A percentile compares a stretch with the other conserved stretches of the same genome.
phyloP scores from a whole-genome alignment of 2,329 filamentous ascomycete species.

The Venturia oleaginea region DNA sequence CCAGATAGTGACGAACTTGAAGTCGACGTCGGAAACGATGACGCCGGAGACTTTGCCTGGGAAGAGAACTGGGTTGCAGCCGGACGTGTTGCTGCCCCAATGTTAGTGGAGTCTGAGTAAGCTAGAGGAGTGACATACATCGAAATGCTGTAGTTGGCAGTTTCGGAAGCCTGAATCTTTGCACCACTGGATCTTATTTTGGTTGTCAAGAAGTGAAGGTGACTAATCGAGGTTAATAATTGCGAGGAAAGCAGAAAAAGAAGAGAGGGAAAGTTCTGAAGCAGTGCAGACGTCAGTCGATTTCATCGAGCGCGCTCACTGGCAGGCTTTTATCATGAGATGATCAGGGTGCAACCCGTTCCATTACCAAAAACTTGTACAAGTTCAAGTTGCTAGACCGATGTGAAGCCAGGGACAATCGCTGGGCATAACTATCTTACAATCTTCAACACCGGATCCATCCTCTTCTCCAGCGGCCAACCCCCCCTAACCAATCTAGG shows the following conservation, averaged over 20 bases:
- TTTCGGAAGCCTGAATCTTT: neutral
- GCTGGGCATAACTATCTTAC: no score
- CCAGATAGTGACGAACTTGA: neutral
- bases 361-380: neutral
- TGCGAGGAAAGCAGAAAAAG: no score
- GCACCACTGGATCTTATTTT: neutral
- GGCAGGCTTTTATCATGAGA: neutral
- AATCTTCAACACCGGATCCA: no score
- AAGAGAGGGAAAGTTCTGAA: no score
- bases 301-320: no score
- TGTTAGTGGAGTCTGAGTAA: neutral
- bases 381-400: no score
- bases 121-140: neutral
- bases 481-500: no score
- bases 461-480: no score
- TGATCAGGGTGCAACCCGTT: neutral
- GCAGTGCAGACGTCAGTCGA: no score
- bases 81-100: neutral
- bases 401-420: no score
- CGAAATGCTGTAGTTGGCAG: neutral
- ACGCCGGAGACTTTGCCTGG: neutral
- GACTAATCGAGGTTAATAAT: no score
- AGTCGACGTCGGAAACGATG: neutral
- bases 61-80: neutral
- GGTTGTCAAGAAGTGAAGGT: neutral